Percentiles rank a stretch among this genome's conserved stretches.
Evolutionary conservation across 345 rosid species (phyloP).

Genomic region (Eucalyptus curtisii): DNA sequence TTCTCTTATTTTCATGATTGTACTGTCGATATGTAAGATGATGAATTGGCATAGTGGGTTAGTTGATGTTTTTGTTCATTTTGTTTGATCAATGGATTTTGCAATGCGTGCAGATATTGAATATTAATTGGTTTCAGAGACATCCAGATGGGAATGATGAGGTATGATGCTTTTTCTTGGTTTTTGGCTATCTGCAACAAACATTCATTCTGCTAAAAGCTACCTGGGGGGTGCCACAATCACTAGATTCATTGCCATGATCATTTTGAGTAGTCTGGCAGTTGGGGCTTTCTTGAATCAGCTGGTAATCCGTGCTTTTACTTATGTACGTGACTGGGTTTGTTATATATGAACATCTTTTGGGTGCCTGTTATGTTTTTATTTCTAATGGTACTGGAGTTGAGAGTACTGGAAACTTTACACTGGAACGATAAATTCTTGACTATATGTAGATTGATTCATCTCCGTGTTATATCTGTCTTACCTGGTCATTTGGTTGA

Average conservation of each 20-base stretch:
- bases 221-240: not conserved
- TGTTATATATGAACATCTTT: not conserved
- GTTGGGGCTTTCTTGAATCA: not conserved
- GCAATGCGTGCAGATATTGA: conserved; percentile 24
- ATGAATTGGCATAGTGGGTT: not conserved
- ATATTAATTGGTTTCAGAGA: conserved; percentile 84
- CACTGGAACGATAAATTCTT: not conserved
- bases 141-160: conserved; percentile 86
- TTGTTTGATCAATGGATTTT: not conserved
- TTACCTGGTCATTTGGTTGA: not conserved
- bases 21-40: not conserved
- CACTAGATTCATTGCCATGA: not conserved
- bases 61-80: not conserved
- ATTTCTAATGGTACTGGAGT: not conserved
- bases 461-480: not conserved
- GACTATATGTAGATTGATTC: not conserved
- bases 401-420: not conserved
- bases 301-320: not conserved
- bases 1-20: not conserved
- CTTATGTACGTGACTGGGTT: not conserved
- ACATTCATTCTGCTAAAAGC: not conserved
- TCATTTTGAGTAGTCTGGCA: not conserved
- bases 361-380: not conserved
- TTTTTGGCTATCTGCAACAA: not conserved
- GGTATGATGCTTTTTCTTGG: conserved; percentile 15